Conservation (phyloP, 2,329 filamentous ascomycete genomes). For the Scedosporium boydii region DNA sequence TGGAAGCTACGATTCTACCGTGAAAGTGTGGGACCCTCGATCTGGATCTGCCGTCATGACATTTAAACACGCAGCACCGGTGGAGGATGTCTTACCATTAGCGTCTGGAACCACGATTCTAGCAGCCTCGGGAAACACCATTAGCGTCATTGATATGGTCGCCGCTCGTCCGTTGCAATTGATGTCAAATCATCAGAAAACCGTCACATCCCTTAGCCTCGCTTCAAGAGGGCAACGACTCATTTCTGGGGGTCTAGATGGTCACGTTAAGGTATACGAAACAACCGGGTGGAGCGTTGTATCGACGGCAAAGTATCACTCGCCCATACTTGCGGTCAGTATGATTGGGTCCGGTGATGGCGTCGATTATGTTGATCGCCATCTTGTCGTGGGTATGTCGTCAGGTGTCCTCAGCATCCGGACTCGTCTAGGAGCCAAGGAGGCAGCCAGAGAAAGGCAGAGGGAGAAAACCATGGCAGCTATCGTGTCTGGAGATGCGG, state of each 20-base stretch:
- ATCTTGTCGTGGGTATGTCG: conserved; percentile 90
- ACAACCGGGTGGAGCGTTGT: conserved; percentile 93
- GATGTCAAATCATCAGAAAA: conserved; percentile 94
- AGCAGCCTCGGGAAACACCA: conserved; percentile 73
- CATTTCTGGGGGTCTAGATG: conserved; percentile 82
- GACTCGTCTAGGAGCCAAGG: conserved; percentile 75
- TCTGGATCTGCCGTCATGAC: conserved; percentile 69
- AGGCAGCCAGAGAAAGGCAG: conserved; percentile 67
- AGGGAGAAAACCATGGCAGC: conserved; percentile 79
- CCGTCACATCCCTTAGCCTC: conserved; percentile 77
- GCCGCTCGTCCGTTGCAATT: conserved; percentile 80
- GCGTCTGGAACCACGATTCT: conserved; percentile 79
- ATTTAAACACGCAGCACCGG: conserved; percentile 84
- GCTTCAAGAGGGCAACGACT: conserved; percentile 74
- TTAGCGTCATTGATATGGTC: conserved; percentile 86
- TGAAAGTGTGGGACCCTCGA: conserved; percentile 86
- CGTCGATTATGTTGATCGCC: conserved; percentile 63
- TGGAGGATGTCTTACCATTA: conserved; percentile 83
- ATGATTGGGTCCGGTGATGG: conserved; percentile 46
- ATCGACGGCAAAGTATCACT: conserved; percentile 86
- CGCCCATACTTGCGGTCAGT: conserved; percentile 75
- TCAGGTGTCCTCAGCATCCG: conserved; percentile 85
- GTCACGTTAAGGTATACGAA: conserved; percentile 95
- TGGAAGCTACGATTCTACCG: conserved; percentile 90
- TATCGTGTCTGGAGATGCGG: conserved; percentile 66